These are phyloP conservation scores for Coccomyxa sp. DNA, from an alignment of 139 green algal genomes.

Conservation along the genomic window DNA sequence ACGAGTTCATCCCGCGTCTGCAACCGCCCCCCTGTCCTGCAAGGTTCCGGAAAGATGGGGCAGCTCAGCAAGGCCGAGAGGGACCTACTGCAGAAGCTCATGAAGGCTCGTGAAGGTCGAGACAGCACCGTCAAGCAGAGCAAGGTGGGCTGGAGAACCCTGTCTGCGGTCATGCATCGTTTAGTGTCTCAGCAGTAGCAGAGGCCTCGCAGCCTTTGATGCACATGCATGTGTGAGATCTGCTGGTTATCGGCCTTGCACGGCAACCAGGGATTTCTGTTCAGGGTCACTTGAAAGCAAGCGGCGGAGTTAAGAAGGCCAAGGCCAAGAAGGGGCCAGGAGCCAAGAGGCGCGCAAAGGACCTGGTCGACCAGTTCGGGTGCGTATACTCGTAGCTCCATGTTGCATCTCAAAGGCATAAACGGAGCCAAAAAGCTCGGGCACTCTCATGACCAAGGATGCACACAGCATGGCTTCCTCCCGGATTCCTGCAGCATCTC, in stretches of 20 bases:
- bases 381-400: neutral
- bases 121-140: neutral
- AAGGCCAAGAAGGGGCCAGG: neutral
- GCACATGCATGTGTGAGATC: too few relatives aligned
- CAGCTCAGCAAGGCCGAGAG: neutral
- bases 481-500: too few relatives aligned
- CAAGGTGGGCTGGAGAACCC: neutral
- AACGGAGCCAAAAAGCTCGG: neutral
- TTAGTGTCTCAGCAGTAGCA: neutral
- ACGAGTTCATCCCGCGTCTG: too few relatives aligned
- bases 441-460: too few relatives aligned
- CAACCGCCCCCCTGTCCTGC: too few relatives aligned
- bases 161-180: neutral
- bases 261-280: too few relatives aligned
- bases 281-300: too few relatives aligned
- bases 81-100: neutral
- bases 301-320: neutral
- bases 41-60: too few relatives aligned
- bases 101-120: too few relatives aligned
- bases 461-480: too few relatives aligned
- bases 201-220: too few relatives aligned
- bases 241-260: too few relatives aligned
- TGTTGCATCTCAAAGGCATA: neutral
- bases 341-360: neutral
- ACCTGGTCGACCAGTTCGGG: slow-evolving; percentile 4